Evolutionary conservation across 2,329 filamentous ascomycete species (phyloP).

Genomic region (Torrubiella hemipterigena): DNA sequence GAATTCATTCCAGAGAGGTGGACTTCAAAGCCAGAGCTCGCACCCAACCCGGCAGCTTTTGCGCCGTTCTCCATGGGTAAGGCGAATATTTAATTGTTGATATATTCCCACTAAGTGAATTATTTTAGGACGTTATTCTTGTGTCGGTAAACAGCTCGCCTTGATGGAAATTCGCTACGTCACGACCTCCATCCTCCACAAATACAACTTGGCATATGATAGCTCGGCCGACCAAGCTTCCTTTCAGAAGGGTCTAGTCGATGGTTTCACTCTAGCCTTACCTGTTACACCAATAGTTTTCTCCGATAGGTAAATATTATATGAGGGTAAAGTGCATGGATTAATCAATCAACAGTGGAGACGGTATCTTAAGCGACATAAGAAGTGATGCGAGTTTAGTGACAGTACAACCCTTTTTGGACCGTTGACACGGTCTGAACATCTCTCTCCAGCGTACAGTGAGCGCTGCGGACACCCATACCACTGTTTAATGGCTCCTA

Average conservation of each 20-base stretch:
- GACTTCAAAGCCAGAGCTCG: conserved; percentile 9
- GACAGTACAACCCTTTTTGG: too few relatives aligned
- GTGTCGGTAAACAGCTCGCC: conserved; percentile 22
- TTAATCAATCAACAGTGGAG: too few relatives aligned
- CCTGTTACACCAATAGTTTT: conserved; percentile 1
- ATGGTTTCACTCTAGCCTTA: conserved; percentile 1
- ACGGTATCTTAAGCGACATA: too few relatives aligned
- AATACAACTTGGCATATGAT: conserved; percentile 1
- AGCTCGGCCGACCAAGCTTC: neutral
- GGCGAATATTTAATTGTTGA: too few relatives aligned
- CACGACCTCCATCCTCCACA: conserved; percentile 1
- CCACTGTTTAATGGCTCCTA: too few relatives aligned
- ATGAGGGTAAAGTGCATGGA: too few relatives aligned
- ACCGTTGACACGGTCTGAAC: too few relatives aligned
- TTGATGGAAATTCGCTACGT: conserved; percentile 16
- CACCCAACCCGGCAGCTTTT: conserved; percentile 12
- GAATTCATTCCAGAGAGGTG: conserved; percentile 14
- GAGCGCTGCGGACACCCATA: too few relatives aligned
- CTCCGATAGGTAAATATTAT: too few relatives aligned
- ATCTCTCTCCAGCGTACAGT: too few relatives aligned
- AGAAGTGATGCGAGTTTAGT: too few relatives aligned
- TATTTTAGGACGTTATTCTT: conserved; percentile 17
- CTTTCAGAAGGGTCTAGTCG: conserved; percentile 1
- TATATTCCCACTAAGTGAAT: neutral
- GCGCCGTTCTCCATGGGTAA: conserved; percentile 14